These are phyloP conservation scores for Fulvia fulva DNA, from an alignment of 2,329 filamentous ascomycete species.

Conservation along the genomic window DNA sequence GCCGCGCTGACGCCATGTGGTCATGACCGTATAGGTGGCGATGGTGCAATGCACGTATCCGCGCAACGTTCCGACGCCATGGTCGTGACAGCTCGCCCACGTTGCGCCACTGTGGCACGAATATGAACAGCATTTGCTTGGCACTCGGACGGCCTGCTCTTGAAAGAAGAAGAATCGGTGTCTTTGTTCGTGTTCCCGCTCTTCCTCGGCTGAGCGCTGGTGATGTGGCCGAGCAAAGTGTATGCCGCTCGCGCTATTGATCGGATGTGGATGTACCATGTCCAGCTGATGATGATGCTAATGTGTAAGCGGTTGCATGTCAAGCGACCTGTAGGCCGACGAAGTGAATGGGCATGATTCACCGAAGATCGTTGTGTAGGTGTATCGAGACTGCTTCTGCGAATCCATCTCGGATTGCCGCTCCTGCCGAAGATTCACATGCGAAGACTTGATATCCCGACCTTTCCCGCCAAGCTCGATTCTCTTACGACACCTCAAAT, in stretches of 20 bases:
- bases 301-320: not conserved
- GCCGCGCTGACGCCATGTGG: not conserved
- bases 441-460: not conserved
- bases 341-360: not conserved
- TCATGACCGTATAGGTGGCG: not conserved
- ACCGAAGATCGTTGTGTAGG: not conserved
- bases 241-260: not conserved
- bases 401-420: not conserved
- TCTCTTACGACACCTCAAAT: not conserved
- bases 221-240: not conserved
- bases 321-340: not conserved
- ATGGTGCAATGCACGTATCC: conserved; percentile 4
- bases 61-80: not conserved
- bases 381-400: not conserved
- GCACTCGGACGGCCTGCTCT: not conserved
- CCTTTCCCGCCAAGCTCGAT: not conserved
- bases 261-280: not conserved
- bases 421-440: not conserved
- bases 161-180: not conserved
- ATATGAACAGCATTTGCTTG: not conserved
- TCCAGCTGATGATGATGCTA: not conserved
- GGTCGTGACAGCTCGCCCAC: not conserved
- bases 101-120: not conserved
- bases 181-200: not conserved
- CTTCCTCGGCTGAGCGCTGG: not conserved